Base-by-base conservation (phyloP, 2,329 filamentous ascomycete species). In the Coleophoma crateriformis region DNA sequence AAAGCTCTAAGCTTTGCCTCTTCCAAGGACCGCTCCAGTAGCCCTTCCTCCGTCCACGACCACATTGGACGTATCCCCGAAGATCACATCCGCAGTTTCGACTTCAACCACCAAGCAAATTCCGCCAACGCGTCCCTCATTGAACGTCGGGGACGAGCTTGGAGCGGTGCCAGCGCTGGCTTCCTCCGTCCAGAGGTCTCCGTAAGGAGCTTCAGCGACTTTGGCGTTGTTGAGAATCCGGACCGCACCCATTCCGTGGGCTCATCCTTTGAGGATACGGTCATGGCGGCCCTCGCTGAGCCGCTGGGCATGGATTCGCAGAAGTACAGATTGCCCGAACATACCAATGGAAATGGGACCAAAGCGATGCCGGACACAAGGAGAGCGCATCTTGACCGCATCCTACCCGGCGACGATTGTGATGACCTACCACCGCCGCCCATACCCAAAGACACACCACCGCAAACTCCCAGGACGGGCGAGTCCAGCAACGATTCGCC, bases 281-380 rank as follows among this genome's bases (percentile, higher is more conserved):
- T 53, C 40, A 64, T 64, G 61, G 54, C 52, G 43, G 59, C 55
- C 50, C 48, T 57, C 56, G 56, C 50, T 45, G 60, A 74, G 47
- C 73, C 74, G 50, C 61, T 82, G 66, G 77, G 78, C 56, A 83
- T 86, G 77, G 86, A 90, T 68, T 84, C 80, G 50, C 78, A 86
- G 63, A 89, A 90, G 67, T 90, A 88, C 64, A 79, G 82, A 41
- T 70, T 89, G 64, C 85, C 86, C 49, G 85, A 90, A 67, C 79
- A 84, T 64, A 78, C 73, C 47, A 84, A 82, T 68, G 76, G 81
- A 68, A 79, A 88, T 73, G 81, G 82, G 68, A 77, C 82, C 64
- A 84, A 85, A 63, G 76, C 75, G 38, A 79, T 80, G 54, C 69
- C 74, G 33, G 77, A 80, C 35, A 81, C 73, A 40, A 76, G 77